Evolutionary conservation across 108 stramenopile genomes (phyloP), one percentile per base, ranked within the genome.

Genomic region (Pseudonitzschia pungens): DNA sequence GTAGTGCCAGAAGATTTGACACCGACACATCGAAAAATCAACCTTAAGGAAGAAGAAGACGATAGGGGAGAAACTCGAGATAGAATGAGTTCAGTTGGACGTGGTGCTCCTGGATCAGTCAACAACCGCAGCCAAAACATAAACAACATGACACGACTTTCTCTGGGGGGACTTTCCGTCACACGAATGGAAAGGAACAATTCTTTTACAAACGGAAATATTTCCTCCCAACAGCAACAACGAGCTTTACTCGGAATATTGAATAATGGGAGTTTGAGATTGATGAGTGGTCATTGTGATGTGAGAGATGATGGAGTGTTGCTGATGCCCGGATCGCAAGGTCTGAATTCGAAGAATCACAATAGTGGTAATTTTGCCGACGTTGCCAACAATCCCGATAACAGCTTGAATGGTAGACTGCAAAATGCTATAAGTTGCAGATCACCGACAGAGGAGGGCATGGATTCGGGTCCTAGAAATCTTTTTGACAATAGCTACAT

Each of bases 1-100:
- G 85, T 96, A 11, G 67, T 99, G 69, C 89, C 93, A 18, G 81
- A 80, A 41, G 98, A 90, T 68, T 27, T 69, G 22, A 75, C 78
- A 1, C 33, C 36, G 16, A 65, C 50, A 31, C 79, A 78, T 9
- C 73, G 58, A 1, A 77, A 83, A 45, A 87, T 91, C 65, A 77
- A 90, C 50, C 72, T 88, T 12, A 73, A 72, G 31, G 75, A 76
- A 31, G 65, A 78, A 5, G 79, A 84, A 10, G 36, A 58, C 4
- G 73, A 77, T 18, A 54, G 41, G 1, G 20, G 4, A 20, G 44
- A 28, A 22, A 16, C 44, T 50, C 42, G 55, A 4, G 64, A 66
- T 21, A 15, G 16, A 15, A 22, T 26, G 45, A 67, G 15, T 31
- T 62, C 33, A 18, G 29, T 40, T 62, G 60, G 60, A 31, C 11